Evolutionary conservation across 148 eudicot genomes (phyloP).

Genomic region (Camellia lanceoleosa): DNA sequence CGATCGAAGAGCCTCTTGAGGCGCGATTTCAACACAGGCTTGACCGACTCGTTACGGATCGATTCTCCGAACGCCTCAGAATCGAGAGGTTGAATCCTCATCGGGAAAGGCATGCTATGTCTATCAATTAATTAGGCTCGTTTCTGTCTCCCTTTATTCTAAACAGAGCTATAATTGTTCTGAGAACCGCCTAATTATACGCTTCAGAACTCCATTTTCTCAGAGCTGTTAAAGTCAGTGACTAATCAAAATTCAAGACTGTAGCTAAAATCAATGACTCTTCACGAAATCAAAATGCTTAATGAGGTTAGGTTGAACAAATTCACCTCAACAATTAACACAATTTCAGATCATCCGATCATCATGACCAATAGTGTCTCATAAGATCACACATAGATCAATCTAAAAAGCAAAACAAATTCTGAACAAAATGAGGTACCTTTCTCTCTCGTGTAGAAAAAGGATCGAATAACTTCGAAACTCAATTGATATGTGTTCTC

Average conservation of each 20-base stretch:
- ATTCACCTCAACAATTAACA: slow-evolving; percentile 3
- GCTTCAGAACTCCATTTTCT: neutral
- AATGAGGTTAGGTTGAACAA: neutral
- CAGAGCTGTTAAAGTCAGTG: neutral
- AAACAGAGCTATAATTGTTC: no score
- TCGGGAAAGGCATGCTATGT: slow-evolving; percentile 49
- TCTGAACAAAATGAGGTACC: slow-evolving; percentile 15
- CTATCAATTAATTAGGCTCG: neutral
- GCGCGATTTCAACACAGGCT: slow-evolving; percentile 59
- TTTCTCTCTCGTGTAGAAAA: slow-evolving; percentile 9
- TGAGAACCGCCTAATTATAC: neutral
- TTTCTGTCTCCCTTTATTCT: neutral
- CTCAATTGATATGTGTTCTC: neutral
- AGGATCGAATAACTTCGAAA: slow-evolving; percentile 19
- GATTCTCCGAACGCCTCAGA: slow-evolving; percentile 30
- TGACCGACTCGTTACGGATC: slow-evolving; percentile 33
- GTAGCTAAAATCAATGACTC: neutral
- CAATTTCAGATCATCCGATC: slow-evolving; percentile 19
- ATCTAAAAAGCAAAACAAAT: neutral
- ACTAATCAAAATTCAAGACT: slow-evolving; percentile 4
- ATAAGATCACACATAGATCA: neutral
- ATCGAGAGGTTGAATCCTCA: slow-evolving; percentile 71
- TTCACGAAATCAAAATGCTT: no score
- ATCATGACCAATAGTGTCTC: neutral
- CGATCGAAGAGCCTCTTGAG: slow-evolving; percentile 67